A percentile compares a stretch with the other conserved stretches of the same genome.
phyloP scores from a whole-genome alignment of 352 stramenopile species.

The Halophytophthora polymorphica region DNA sequence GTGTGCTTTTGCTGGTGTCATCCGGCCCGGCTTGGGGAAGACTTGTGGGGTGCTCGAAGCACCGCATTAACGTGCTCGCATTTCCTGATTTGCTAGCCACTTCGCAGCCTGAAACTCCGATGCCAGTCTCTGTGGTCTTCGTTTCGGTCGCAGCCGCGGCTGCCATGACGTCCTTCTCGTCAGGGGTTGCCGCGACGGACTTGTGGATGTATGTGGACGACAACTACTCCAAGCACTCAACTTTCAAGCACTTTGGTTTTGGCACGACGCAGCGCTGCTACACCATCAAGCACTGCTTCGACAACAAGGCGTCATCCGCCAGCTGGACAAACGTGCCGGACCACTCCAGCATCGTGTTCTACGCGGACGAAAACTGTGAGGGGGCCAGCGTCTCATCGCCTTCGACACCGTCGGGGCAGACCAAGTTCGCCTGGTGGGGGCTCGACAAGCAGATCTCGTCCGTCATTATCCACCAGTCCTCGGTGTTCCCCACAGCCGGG shows the following conservation, averaged over 20 bases:
- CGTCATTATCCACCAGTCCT: conserved; percentile 28
- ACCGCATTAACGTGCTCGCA: too few species aligned
- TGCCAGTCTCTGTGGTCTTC: too few species aligned
- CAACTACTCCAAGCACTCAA: conserved; percentile 22
- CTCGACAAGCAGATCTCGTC: conserved; percentile 28
- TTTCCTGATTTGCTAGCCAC: too few species aligned
- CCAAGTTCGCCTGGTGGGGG: conserved; percentile 13
- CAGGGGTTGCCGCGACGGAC: conserved; percentile 5
- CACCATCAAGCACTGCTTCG: conserved; percentile 19
- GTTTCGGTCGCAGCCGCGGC: too few species aligned
- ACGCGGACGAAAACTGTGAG: conserved; percentile 14
- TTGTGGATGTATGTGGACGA: conserved; percentile 20
- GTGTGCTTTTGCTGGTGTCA: too few species aligned
- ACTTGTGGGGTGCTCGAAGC: too few species aligned
- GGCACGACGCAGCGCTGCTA: conserved; percentile 21
- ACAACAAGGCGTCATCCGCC: conserved; percentile 18
- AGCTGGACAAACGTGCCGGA: conserved; percentile 19
- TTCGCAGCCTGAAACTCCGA: too few species aligned
- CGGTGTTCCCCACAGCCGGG: conserved; percentile 6
- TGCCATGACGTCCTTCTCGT: too few species aligned
- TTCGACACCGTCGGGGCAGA: conserved; percentile 5
- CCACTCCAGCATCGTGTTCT: conserved; percentile 17
- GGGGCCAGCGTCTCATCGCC: conserved; percentile 9
- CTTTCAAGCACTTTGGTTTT: conserved; percentile 27
- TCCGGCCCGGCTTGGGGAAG: too few species aligned